A percentile compares a stretch with the other conserved stretches of the same genome.
Conservation (phyloP, 257 asterid genomes). For the Solanum chilense region DNA sequence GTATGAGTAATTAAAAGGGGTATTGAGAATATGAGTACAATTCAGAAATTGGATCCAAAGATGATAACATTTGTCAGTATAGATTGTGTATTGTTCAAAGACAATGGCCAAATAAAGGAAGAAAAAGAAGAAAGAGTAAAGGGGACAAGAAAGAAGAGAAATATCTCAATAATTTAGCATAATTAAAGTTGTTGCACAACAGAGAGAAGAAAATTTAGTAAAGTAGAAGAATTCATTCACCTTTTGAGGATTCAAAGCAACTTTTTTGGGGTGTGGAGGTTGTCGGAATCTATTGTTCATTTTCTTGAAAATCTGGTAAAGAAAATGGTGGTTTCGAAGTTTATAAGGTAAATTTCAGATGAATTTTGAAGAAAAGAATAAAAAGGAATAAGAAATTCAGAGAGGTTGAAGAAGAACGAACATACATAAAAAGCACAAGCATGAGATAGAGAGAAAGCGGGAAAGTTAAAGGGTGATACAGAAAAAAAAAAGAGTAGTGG, state of each 20-base stretch:
- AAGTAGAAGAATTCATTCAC: slow-evolving; percentile 26
- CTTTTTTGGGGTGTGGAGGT: slow-evolving; percentile 2
- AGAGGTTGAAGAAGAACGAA: neutral
- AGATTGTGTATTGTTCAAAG: neutral
- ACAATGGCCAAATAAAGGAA: neutral
- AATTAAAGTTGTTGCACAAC: neutral
- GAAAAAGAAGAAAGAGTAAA: neutral
- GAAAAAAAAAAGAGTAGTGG: neutral
- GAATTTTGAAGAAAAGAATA: neutral
- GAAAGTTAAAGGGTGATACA: neutral
- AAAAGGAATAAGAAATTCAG: neutral
- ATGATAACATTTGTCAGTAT: neutral
- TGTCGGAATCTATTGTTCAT: slow-evolving; percentile 6
- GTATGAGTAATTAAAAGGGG: neutral
- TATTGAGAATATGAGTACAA: neutral
- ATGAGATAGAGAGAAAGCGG: neutral
- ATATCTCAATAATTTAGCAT: neutral
- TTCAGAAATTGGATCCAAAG: slow-evolving; percentile 3
- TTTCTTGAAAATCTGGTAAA: neutral
- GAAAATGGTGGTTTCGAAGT: neutral
- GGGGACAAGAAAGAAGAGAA: neutral
- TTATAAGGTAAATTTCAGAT: neutral
- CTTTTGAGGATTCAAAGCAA: slow-evolving; percentile 37
- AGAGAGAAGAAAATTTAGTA: neutral
- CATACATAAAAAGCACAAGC: neutral